Base-by-base conservation (phyloP, 2,329 filamentous ascomycete species). In the Neocucurbitaria cava region DNA sequence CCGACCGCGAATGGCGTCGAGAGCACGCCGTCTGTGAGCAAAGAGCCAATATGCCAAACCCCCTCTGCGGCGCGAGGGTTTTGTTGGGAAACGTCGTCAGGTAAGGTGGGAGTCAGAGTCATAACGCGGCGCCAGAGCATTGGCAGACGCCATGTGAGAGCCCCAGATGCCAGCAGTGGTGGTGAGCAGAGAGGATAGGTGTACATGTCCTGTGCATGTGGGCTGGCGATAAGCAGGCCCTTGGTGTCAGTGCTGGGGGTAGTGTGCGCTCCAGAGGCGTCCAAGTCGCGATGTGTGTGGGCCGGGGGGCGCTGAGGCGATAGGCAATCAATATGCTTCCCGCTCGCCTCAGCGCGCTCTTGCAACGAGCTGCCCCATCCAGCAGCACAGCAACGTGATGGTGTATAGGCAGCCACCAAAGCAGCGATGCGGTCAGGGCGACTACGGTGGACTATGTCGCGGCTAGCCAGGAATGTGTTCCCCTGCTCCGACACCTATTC, bases 341-440 rank as follows among this genome's bases (percentile, higher is more conserved):
- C 31, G 47, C 33, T n/a, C 31, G 31, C 31, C 31, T 35, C 31
- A 35, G 31, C 31, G 3, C 31, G 21, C 23, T 31, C 40, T 26
- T 38, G 38, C 21, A 23, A 33, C 41, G 52, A 59, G 55, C 58
- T 56, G 51, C 49, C 58, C 21, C 18, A 55, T 55, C 28, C 48
- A 55, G 54, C 20, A 23, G 10, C 20, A 11, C 38, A 40, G 38
- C 10, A 40, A 33, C 49, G 45, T 50, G 45, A 50, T 57, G 56
- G 59, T 62, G 59, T 62, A 61, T 56, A 61, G 58, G 58, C 50
- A 58, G 47, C 56, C 50, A 18, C 39, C 17, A 20, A 33, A 31
- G 26, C 28, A 36, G 46, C 47, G 53, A 33, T 53, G 38, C 39
- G 40, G 36, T 50, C 46, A 48, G 36, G 41, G 43, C 46, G 48